A percentile compares a stretch with the other conserved stretches of the same genome.
phyloP scores from a whole-genome alignment of 2,329 filamentous ascomycete species.

The Penicillium fuscoglaucum region DNA sequence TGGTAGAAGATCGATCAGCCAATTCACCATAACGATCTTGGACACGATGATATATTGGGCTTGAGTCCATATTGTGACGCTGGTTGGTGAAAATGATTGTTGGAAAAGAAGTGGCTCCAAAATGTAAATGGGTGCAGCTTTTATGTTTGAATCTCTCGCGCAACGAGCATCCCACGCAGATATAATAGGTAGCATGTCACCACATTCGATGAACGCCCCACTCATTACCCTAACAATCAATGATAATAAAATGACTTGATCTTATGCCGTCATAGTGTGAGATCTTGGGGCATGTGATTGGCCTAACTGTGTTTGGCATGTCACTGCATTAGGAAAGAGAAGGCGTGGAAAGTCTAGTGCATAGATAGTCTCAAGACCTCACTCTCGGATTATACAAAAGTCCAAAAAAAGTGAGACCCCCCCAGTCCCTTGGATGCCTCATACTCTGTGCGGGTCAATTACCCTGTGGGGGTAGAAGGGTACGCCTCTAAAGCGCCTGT shows the following conservation, averaged over 20 bases:
- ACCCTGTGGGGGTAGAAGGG: no score
- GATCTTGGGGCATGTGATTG: no score
- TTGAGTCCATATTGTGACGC: neutral
- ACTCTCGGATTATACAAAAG: no score
- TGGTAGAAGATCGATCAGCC: neutral
- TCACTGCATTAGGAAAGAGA: no score
- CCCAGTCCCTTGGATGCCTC: no score
- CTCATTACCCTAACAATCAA: neutral
- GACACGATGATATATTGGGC: neutral
- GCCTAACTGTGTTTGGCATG: no score
- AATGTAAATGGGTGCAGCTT: neutral
- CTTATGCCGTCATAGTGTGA: neutral
- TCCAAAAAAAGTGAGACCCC: no score
- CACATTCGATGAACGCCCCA: neutral
- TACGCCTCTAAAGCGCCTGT: no score
- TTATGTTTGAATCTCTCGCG: neutral
- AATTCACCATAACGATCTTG: constrained; percentile 6
- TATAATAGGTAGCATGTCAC: neutral
- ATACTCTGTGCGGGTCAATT: no score
- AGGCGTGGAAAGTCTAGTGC: no score
- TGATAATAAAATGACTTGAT: neutral
- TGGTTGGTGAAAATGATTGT: no score
- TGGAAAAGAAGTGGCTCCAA: neutral
- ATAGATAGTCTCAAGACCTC: no score
- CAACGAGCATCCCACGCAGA: neutral